Evolutionary conservation across 1,139 yeast genomes (phyloP), one percentile per base, ranked within the genome.

Genomic region (Nakaseomyces nivariensis): DNA sequence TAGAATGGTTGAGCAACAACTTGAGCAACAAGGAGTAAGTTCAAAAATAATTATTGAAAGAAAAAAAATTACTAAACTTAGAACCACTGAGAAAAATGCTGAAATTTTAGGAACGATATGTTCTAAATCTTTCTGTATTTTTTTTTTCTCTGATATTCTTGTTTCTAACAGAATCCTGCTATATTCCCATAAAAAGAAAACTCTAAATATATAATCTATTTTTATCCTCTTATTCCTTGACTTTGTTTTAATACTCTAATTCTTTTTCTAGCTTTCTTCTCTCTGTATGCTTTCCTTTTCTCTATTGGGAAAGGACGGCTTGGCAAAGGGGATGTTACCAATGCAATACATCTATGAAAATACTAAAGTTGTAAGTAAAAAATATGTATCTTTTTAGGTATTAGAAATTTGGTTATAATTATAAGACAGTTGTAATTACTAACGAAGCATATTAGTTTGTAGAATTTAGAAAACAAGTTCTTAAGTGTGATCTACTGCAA

Each of bases 1-100:
- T 86, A 71, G 95, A 86, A 74, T 86, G 95, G 95, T 81, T 86
- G 69, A 78, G 86, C 61, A 81, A 82, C 67, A 85, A 85, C 77
- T 81, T 86, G 76, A 85, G 85, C 78, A 84, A 81, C 58, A 41
- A 41, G 44, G 44, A 41, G 25, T 41, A 41, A 11, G 27, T 41
- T 27, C 29, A 9, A 38, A 17, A 5, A 38, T n/a, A 22, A 11
- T 38, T n/a, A n/a, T 33, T 33, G 10, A n/a, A 33, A 25, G 10
- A 17, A 13, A 36, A 17, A 5, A 17, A 34, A 34, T n/a, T 29
- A 29, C 10, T 10, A 29, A 29, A 17, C 22, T 17, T 17, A 17
- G 22, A 17, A 17, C 22, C 22, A 17, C 22, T 17, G 22, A 17
- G 22, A 17, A 17, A 17, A 17, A 17, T 17, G 22, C 22, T 17